Evolutionary conservation across 768 basidiomycete genomes (phyloP).

Genomic region (Nevesoporus exiguus): DNA sequence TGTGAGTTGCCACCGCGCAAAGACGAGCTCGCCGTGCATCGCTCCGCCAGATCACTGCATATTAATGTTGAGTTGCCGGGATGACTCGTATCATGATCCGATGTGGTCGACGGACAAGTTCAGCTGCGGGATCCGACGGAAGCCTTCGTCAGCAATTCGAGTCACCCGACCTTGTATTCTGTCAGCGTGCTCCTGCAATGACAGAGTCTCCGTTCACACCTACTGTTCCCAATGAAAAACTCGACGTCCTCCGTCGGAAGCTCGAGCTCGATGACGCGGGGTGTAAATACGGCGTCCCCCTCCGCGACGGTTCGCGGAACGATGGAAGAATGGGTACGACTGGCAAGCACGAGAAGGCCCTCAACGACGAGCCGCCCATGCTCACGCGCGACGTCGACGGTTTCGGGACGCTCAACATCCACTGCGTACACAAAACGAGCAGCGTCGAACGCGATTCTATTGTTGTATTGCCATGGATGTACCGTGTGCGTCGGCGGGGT

Average conservation of each 20-base stretch:
- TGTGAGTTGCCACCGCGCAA: too few species aligned
- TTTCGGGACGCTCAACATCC: slow-evolving; percentile 48
- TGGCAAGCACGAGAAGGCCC: slow-evolving; percentile 51
- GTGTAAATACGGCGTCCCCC: slow-evolving; percentile 51
- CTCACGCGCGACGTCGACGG: slow-evolving; percentile 50
- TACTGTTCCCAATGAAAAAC: slow-evolving; percentile 39
- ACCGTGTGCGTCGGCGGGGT: too few species aligned
- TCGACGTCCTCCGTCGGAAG: slow-evolving; percentile 42
- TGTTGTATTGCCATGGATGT: slow-evolving; percentile 66
- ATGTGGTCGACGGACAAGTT: too few species aligned
- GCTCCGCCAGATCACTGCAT: too few species aligned
- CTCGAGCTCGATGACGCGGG: slow-evolving; percentile 50
- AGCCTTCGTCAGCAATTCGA: too few species aligned
- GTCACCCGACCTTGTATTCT: too few species aligned
- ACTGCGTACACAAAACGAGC: slow-evolving; percentile 58
- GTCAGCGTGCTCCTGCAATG: too few species aligned
- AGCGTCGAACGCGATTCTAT: slow-evolving; percentile 44
- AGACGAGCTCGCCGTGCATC: too few species aligned
- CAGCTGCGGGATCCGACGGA: too few species aligned
- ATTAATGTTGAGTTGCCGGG: too few species aligned
- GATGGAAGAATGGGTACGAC: slow-evolving; percentile 54
- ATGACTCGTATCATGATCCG: too few species aligned
- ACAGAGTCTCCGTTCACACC: slow-evolving; percentile 41
- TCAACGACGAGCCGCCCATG: slow-evolving; percentile 54
- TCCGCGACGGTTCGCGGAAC: slow-evolving; percentile 44